Base-by-base conservation (phyloP, 2,329 filamentous ascomycete genomes). In the Tolypocladium sp. region DNA sequence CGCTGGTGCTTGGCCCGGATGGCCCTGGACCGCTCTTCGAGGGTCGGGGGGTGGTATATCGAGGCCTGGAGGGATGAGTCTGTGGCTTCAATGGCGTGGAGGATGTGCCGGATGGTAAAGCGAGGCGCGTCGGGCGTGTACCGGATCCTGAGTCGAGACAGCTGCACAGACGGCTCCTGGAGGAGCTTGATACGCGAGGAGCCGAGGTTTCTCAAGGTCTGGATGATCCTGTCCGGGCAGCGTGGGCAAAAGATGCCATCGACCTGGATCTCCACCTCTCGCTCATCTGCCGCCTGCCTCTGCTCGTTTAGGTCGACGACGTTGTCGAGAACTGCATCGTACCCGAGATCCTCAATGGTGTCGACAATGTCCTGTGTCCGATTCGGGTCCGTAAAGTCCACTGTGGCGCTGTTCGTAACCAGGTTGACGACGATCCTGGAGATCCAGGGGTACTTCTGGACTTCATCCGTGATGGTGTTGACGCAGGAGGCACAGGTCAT, bases 1-100 rank as follows among this genome's bases (percentile, higher is more conserved):
- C 77, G 81, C 66, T 88, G 84, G 66, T 96, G 90, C 60, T 82
- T 82, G 25, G 79, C 79, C 61, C 90, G 87, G 69, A 96, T 90
- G 44, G 79, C 77, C 63, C 83, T 84, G 3, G 91, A 90, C 12
- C 90, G 84, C 67, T 96, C 90, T 71, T 96, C 92, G 5, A 96
- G 81, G 0, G 88, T 92, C 0, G 89, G 90, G 0, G 90, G 87
- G 63, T 93, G 90, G 68, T 91, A 87, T 15, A 97, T 82, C 2
- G 82, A 85, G 1, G 87, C 83, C 33, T 76, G 76, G 62, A 96
- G 88, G 0, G 79, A 82, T 1, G 81, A 75, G 66, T 96, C 88
- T 7, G 83, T 79, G 6, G 80, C 79, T 58, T 84, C 79, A 56
- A 97, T 89, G 2, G 83, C 80, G 15, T 78, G 74, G 15, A 95